Evolutionary conservation across 768 basidiomycete genomes (phyloP).

Genomic region (Boletus rex-veris): DNA sequence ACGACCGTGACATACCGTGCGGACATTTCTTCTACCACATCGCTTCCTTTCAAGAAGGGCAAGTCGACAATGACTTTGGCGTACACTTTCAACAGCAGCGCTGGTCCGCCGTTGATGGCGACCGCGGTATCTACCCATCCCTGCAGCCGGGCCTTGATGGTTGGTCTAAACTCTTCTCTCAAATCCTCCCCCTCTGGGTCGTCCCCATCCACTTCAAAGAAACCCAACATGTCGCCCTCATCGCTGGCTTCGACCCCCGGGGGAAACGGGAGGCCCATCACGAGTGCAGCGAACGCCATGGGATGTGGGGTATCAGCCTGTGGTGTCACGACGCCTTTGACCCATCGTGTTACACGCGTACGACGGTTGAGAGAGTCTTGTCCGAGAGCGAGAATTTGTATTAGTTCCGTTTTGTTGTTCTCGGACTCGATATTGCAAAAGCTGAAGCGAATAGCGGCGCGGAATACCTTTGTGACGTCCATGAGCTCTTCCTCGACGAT

Average conservation of each 20-base stretch:
- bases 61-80: slow-evolving; percentile 45
- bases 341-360: slow-evolving; percentile 51
- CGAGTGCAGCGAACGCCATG: slow-evolving; percentile 62
- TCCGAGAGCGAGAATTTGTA: slow-evolving; percentile 44
- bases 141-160: slow-evolving; percentile 52
- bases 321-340: slow-evolving; percentile 44
- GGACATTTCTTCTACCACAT: slow-evolving; percentile 57
- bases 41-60: slow-evolving; percentile 52
- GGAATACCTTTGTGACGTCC: slow-evolving; percentile 43
- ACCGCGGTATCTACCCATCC: slow-evolving; percentile 49
- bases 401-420: slow-evolving; percentile 39
- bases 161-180: slow-evolving; percentile 57
- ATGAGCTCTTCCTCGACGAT: slow-evolving; percentile 53
- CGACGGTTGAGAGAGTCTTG: slow-evolving; percentile 38
- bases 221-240: slow-evolving; percentile 46
- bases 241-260: slow-evolving; percentile 38
- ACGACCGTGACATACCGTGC: slow-evolving; percentile 37
- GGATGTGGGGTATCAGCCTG: slow-evolving; percentile 39
- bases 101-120: slow-evolving; percentile 38
- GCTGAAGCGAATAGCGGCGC: slow-evolving; percentile 38
- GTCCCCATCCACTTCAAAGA: slow-evolving; percentile 47
- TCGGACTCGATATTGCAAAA: slow-evolving; percentile 49
- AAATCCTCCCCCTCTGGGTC: slow-evolving; percentile 60
- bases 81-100: slow-evolving; percentile 41
- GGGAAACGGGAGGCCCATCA: slow-evolving; percentile 51